phyloP scores from a whole-genome alignment of 192 early-diverging fungal species.

The Anaeromyces robustus region DNA sequence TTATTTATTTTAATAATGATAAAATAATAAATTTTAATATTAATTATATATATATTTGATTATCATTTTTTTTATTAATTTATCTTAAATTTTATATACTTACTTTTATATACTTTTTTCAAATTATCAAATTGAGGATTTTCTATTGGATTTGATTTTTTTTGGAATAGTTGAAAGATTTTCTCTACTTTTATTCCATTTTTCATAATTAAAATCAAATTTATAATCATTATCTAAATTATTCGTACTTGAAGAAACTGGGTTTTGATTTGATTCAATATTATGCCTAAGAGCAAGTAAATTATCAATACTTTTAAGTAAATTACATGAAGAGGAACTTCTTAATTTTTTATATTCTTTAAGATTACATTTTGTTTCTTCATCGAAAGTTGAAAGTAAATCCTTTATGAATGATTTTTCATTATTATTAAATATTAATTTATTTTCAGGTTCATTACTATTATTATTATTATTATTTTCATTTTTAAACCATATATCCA shows the following conservation, averaged over 20 bases:
- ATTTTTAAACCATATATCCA: background rate
- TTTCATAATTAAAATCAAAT: background rate
- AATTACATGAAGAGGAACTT: no score
- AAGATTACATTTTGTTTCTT: background rate
- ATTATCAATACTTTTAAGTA: background rate
- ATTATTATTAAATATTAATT: background rate
- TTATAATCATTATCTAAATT: background rate
- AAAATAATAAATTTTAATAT: no score
- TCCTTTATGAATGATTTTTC: background rate
- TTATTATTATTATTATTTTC: background rate
- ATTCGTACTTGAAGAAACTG: no score
- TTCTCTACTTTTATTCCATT: background rate
- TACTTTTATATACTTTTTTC: no score
- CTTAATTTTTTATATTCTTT: background rate
- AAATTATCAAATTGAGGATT: no score
- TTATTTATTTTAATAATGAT: no score
- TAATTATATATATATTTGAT: no score
- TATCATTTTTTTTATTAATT: no score
- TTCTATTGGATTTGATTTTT: no score
- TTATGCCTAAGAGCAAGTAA: background rate
- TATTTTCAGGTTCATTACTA: background rate
- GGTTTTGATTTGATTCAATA: no score
- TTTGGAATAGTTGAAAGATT: no score
- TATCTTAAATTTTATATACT: no score
- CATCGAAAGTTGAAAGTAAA: background rate